Evolutionary conservation across 129 eudicot genomes (phyloP).

Genomic region (Erigeron canadensis): DNA sequence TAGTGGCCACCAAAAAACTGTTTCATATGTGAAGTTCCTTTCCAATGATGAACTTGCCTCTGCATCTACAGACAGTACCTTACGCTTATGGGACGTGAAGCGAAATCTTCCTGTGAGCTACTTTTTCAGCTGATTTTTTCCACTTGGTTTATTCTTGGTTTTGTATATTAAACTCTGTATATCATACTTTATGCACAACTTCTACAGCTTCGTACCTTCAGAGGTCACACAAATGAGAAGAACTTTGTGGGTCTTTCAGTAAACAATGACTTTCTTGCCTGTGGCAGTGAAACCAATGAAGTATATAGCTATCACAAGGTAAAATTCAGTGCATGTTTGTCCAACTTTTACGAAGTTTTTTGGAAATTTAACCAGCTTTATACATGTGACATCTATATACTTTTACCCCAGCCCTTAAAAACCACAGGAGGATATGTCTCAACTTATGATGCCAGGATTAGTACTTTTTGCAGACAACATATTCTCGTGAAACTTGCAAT

Average conservation of each 20-base stretch:
- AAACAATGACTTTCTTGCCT: conserved; percentile 63
- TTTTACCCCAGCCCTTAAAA: background rate
- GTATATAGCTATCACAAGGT: conserved; percentile 77
- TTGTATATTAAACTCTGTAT: background rate
- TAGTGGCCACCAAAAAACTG: conserved; percentile 65
- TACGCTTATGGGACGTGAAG: conserved; percentile 65
- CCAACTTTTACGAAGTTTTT: background rate
- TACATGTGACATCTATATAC: background rate
- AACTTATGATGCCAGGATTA: background rate
- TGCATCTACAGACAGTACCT: conserved; percentile 63
- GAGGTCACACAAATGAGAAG: conserved; percentile 82
- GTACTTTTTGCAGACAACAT: background rate
- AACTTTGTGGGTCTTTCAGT: conserved; percentile 81
- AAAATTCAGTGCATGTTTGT: background rate
- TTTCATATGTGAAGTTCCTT: conserved; percentile 60
- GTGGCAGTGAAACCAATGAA: conserved; percentile 90
- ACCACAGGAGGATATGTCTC: conserved; percentile 1
- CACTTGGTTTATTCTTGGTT: background rate
- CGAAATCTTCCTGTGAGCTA: conserved; percentile 45
- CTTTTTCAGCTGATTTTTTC: conserved; percentile 13
- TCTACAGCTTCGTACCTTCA: conserved; percentile 64
- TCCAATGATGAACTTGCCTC: conserved; percentile 59
- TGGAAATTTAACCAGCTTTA: background rate
- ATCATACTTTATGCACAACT: background rate
- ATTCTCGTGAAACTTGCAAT: background rate